Conservation (phyloP, 169 alveolate species). For the Plasmodium inui region DNA sequence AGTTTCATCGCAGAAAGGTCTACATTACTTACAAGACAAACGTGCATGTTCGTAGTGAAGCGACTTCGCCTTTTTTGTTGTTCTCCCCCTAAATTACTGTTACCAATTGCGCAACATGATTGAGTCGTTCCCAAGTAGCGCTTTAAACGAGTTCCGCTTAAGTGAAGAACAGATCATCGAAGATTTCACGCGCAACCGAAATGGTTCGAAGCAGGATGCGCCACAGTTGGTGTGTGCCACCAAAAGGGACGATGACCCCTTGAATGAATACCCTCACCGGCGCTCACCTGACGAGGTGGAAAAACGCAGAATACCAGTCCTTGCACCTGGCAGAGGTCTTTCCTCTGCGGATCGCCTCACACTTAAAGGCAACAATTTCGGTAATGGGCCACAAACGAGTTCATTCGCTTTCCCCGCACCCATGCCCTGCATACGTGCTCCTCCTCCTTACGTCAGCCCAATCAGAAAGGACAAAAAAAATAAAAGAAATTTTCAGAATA, state of each 20-base stretch:
- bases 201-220: not conserved
- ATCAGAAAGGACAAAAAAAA: not conserved
- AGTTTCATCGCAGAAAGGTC: slow-evolving; percentile 3
- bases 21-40: not conserved
- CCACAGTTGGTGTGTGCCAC: not conserved
- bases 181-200: slow-evolving; percentile 18
- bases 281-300: not conserved
- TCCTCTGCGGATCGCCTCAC: not conserved
- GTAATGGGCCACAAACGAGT: not conserved
- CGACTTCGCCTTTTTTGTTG: not conserved
- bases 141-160: slow-evolving; percentile 40
- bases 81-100: not conserved
- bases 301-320: not conserved
- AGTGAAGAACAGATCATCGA: slow-evolving; percentile 62
- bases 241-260: not conserved
- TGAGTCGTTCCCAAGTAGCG: slow-evolving; percentile 16
- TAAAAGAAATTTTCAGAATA: not conserved
- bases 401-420: not conserved
- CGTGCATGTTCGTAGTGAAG: not conserved
- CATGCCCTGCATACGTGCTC: not conserved
- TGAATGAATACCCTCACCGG: not conserved
- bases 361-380: not conserved
- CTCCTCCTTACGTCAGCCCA: not conserved
- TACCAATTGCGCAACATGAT: slow-evolving; percentile 3
- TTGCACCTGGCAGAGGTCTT: not conserved